Percentiles rank a stretch among this genome's conserved stretches.
These are phyloP conservation scores for Pichia cephalocereana DNA, from an alignment of 805 yeast species.

Conservation along the genomic window DNA sequence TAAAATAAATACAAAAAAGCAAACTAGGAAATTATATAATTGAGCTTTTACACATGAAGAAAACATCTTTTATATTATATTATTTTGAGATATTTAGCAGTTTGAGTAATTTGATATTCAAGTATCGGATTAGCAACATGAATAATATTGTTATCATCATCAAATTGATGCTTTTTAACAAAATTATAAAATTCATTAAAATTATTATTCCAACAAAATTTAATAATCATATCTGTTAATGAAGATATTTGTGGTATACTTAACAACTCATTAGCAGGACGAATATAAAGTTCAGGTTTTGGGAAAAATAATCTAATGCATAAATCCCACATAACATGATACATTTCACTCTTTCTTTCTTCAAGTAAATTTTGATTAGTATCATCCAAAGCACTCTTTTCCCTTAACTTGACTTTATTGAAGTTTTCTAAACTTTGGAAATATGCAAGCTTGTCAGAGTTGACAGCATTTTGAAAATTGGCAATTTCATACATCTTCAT, in stretches of 20 bases:
- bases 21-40: neutral
- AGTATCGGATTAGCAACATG: conserved; percentile 10
- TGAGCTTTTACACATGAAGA: too few relatives aligned
- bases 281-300: neutral
- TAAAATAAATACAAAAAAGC: neutral
- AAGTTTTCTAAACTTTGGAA: conserved; percentile 7
- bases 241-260: conserved; percentile 18
- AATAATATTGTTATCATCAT: conserved; percentile 11
- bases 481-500: conserved; percentile 21
- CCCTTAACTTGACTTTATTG: conserved; percentile 3
- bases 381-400: neutral
- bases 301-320: conserved; percentile 11
- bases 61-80: conserved; percentile 3
- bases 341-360: conserved; percentile 10
- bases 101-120: conserved; percentile 11
- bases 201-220: conserved; percentile 22
- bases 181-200: conserved; percentile 17
- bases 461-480: conserved; percentile 18
- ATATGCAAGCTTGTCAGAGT: conserved; percentile 12
- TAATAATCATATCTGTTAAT: conserved; percentile 22
- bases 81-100: conserved; percentile 15
- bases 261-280: conserved; percentile 3
- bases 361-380: conserved; percentile 3
- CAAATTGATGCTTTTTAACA: conserved; percentile 14
- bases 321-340: conserved; percentile 17